phyloP scores from a whole-genome alignment of 305 asterid species.

The Andrographis paniculata region DNA sequence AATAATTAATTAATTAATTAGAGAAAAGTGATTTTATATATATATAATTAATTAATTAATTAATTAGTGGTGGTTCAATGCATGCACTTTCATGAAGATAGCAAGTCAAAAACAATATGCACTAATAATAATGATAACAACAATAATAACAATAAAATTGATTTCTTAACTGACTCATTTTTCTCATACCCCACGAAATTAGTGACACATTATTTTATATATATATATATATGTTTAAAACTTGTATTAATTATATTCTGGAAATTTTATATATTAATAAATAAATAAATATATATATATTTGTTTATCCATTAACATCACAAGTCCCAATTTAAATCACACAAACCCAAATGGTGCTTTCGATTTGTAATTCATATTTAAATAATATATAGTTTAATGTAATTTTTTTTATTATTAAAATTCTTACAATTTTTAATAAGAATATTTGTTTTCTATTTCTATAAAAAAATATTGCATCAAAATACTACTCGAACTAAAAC shows the following conservation, averaged over 20 bases:
- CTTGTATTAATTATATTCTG: background rate
- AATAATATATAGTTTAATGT: no score
- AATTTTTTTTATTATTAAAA: no score
- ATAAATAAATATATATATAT: constrained; percentile 15
- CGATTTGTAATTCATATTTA: no score
- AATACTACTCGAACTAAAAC: no score
- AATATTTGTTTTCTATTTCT: no score
- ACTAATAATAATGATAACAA: background rate
- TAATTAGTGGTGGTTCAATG: background rate
- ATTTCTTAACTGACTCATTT: constrained; percentile 77
- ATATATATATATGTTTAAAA: background rate
- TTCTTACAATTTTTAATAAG: no score
- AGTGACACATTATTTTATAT: constrained; percentile 16
- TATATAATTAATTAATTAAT: constrained; percentile 1
- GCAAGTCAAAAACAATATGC: constrained; percentile 40
- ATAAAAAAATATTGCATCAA: no score
- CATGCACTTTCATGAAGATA: constrained; percentile 37
- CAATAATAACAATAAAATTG: constrained; percentile 24
- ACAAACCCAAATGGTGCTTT: constrained; percentile 34
- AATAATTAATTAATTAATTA: background rate
- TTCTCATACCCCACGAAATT: constrained; percentile 62
- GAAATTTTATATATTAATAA: no score
- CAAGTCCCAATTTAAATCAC: constrained; percentile 22
- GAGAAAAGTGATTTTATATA: background rate
- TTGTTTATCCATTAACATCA: constrained; percentile 54